Evolutionary conservation across 805 yeast genomes (phyloP).

Genomic region (Cyberlindnera maritima): DNA sequence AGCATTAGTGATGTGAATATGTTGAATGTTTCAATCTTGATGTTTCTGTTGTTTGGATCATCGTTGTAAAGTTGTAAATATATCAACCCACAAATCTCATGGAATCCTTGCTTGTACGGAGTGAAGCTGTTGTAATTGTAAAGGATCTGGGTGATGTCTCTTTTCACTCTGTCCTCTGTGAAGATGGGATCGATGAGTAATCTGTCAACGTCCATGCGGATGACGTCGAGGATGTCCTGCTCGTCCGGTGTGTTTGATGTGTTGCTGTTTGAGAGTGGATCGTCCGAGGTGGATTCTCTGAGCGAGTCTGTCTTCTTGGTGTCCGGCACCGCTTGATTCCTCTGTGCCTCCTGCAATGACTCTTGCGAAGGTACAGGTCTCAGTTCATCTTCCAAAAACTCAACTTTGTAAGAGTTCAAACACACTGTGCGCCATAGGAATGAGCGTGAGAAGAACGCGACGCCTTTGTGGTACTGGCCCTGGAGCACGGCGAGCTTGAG

Average conservation of each 20-base stretch:
- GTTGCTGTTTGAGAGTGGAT: constrained; percentile 10
- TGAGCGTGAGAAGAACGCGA: constrained; percentile 21
- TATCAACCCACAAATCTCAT: constrained; percentile 48
- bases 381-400: constrained; percentile 21
- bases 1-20: constrained; percentile 44
- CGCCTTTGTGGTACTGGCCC: constrained; percentile 20
- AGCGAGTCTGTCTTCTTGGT: constrained; percentile 6
- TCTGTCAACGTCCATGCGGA: constrained; percentile 27
- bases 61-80: constrained; percentile 41
- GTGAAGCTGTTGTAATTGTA: constrained; percentile 26
- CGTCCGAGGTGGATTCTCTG: constrained; percentile 1
- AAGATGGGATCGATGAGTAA: constrained; percentile 27
- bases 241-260: constrained; percentile 3
- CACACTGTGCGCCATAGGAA: constrained; percentile 26
- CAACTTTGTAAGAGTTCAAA: constrained; percentile 19
- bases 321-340: neutral
- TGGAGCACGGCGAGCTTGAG: constrained; percentile 23
- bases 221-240: constrained; percentile 22
- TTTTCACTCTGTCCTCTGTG: constrained; percentile 9
- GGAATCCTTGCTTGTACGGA: constrained; percentile 48
- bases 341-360: neutral
- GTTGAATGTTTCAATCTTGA: constrained; percentile 39
- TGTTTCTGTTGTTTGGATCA: constrained; percentile 18
- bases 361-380: constrained; percentile 10
- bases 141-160: constrained; percentile 24